phyloP scores from a whole-genome alignment of 2,329 filamentous ascomycete species.

The Colletotrichum orchidophilum region DNA sequence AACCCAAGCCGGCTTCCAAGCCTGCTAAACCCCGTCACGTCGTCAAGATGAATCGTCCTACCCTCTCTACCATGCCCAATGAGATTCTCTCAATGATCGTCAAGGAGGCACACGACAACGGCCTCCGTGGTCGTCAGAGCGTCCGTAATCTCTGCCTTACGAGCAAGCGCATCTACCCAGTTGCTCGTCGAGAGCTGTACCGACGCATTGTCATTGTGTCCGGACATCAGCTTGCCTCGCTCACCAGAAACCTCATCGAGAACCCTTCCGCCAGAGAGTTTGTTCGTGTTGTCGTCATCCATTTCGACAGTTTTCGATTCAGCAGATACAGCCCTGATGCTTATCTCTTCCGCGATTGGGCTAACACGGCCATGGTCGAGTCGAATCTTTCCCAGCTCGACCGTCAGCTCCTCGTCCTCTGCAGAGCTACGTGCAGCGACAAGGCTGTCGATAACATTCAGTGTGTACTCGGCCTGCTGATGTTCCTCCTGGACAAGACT shows the following conservation, averaged over 20 bases:
- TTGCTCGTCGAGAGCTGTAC: conserved; percentile 11
- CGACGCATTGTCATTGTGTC: neutral
- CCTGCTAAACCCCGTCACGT: neutral
- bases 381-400: neutral
- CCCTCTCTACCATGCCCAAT: neutral
- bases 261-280: neutral
- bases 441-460: conserved; percentile 1
- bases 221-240: neutral
- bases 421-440: neutral
- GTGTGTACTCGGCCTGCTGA: conserved; percentile 3
- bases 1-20: neutral
- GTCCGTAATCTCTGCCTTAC: neutral
- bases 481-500: neutral
- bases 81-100: conserved; percentile 10
- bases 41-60: neutral
- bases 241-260: conserved; percentile 21
- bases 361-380: neutral
- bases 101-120: neutral
- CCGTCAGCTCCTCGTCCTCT: conserved; percentile 3
- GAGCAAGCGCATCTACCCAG: neutral
- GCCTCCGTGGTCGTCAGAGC: neutral
- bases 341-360: neutral
- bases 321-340: neutral
- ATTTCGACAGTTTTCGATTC: neutral
- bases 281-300: neutral